Percentiles rank a stretch among this genome's conserved stretches.
phyloP scores from a whole-genome alignment of 2,329 filamentous ascomycete species.

The Fonsecaea pedrosoi region DNA sequence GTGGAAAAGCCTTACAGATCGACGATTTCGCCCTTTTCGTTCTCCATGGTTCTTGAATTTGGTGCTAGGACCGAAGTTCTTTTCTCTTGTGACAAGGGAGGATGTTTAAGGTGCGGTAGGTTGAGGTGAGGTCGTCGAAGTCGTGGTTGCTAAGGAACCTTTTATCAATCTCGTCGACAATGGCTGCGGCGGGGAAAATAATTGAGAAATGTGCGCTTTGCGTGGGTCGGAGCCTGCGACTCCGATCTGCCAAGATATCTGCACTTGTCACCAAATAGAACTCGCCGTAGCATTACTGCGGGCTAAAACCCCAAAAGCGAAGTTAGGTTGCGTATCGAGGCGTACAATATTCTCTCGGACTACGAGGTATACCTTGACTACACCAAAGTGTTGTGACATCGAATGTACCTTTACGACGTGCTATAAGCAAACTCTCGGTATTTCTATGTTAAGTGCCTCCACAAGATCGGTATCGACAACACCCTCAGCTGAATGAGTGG shows the following conservation, averaged over 20 bases:
- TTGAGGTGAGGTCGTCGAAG: background rate
- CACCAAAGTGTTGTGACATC: too few species aligned
- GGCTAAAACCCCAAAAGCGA: background rate
- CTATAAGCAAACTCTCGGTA: background rate
- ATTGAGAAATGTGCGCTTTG: constrained; percentile 1
- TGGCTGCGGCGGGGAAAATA: constrained; percentile 1
- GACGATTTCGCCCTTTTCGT: constrained; percentile 99
- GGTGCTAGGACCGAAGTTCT: background rate
- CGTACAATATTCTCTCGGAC: too few species aligned
- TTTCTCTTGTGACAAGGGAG: background rate
- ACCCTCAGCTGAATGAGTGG: background rate
- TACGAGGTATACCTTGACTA: background rate
- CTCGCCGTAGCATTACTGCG: background rate
- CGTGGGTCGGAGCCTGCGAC: background rate
- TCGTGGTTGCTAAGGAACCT: background rate
- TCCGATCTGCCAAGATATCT: constrained; percentile 2
- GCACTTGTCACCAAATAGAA: background rate
- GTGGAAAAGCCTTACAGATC: constrained; percentile 73
- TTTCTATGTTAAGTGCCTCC: background rate
- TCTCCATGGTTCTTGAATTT: constrained; percentile 79
- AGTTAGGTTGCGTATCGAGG: background rate
- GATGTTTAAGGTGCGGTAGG: background rate
- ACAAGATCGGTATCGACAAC: background rate
- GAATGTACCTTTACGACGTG: background rate
- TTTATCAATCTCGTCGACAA: background rate